Evolutionary conservation across 2,329 filamentous ascomycete genomes (phyloP).

Genomic region (Monascus ruber): DNA sequence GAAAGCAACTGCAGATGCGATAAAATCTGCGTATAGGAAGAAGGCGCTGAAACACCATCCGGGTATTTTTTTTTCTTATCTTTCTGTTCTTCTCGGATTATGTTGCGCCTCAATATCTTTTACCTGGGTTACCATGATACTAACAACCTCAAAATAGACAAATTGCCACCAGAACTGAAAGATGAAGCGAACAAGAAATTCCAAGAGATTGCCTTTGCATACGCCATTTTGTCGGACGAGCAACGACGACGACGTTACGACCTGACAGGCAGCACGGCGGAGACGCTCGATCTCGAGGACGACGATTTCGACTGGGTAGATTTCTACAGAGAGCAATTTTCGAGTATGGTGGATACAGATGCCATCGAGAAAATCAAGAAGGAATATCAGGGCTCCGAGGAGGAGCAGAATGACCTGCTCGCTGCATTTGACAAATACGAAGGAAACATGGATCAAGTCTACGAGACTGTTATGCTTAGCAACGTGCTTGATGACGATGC

Average conservation of each 20-base stretch:
- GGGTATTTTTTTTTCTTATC: constrained; percentile 38
- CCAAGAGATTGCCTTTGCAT: constrained; percentile 85
- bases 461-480: constrained; percentile 77
- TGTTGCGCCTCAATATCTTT: constrained; percentile 3
- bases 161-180: constrained; percentile 57
- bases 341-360: constrained; percentile 60
- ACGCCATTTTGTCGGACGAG: constrained; percentile 80
- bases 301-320: constrained; percentile 79
- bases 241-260: constrained; percentile 77
- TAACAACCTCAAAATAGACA: constrained; percentile 46
- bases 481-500: constrained; percentile 74
- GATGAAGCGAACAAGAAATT: constrained; percentile 67
- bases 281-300: constrained; percentile 58
- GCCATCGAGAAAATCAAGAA: constrained; percentile 64
- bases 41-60: constrained; percentile 79
- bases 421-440: constrained; percentile 60
- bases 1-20: constrained; percentile 61
- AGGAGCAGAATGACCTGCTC: constrained; percentile 71
- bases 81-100: constrained; percentile 1
- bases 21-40: constrained; percentile 88
- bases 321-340: constrained; percentile 79
- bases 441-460: constrained; percentile 67
- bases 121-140: constrained; percentile 1
- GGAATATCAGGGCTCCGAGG: constrained; percentile 73
- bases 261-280: constrained; percentile 75